Percentiles rank a stretch among this genome's conserved stretches.
Conservation (phyloP, 106 monocot species). For the Xerophyta viscosa region DNA sequence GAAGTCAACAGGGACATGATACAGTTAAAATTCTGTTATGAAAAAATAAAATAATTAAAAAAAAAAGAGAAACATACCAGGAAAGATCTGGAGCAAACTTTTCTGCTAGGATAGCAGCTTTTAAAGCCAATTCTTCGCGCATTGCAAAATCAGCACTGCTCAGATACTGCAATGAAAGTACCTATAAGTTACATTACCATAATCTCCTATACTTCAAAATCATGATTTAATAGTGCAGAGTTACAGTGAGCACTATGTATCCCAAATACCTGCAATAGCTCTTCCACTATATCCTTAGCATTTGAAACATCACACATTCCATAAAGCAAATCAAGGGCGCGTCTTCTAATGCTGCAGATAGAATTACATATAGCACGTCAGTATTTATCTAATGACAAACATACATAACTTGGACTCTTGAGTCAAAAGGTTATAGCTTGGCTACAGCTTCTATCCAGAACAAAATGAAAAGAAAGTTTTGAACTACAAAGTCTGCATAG, state of each 20-base stretch:
- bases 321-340: conserved; percentile 99
- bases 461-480: no score
- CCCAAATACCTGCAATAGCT: conserved; percentile 88
- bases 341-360: conserved; percentile 82
- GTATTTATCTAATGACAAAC: no score
- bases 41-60: no score
- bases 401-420: no score
- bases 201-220: not conserved
- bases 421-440: no score
- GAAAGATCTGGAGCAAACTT: conserved; percentile 99
- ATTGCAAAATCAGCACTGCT: conserved; percentile 93
- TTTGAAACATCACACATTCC: conserved; percentile 99
- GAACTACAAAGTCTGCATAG: no score
- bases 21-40: no score
- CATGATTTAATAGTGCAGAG: not conserved
- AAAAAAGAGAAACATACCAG: conserved; percentile 45
- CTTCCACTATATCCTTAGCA: conserved; percentile 99
- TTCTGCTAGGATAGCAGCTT: conserved; percentile 98
- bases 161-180: conserved; percentile 97
- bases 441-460: no score
- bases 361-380: not conserved
- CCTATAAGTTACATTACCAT: no score
- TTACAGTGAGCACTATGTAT: no score
- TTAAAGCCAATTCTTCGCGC: conserved; percentile 96
- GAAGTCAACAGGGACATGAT: no score